Base-by-base conservation (phyloP, 192 early-diverging fungal genomes). In the Coemansia sp. region DNA sequence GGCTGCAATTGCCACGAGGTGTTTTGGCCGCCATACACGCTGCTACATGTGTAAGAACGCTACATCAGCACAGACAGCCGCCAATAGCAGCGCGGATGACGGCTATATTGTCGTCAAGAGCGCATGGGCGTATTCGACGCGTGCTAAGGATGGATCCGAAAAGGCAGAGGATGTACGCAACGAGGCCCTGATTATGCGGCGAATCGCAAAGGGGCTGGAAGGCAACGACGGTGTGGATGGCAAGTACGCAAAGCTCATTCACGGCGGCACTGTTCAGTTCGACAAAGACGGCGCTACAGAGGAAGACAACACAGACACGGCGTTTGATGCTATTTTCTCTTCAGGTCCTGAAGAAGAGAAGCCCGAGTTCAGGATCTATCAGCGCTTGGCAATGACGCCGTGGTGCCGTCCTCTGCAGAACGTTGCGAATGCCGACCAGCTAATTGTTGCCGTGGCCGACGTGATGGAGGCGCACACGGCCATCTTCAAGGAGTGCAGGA, bases 371-470 rank as follows among this genome's bases (percentile, higher is more conserved):
- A 42, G 53, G 13, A 22, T 33, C 2, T 40, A 64, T 31, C 45
- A 17, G 54, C 62, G 52, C 14, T 22, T 67, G 0, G 57, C 44
- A 8, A 55, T 55, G 38, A 31, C 20, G 2, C 57, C 50, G 4
- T 17, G 20, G 1, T 47, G 57, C 13, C 13, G 23, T 13, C 57
- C 57, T 2, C 25, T 68, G 17, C 31, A 28, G 7, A 20, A 34
- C 4, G 53, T 56, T 11, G 7, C 1, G 0, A 53, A 33, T 1
- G 36, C 28, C 11, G 41, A 68, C 27, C 59, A 69, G 55, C 53
- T 62, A 9, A 64, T 74, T 13, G 25, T 65, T 40, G 61, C 59
- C 9, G 37, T 57, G 0, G 56, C 65, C n/a, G 72, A 74, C 30
- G 61, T 36, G 20, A 74, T 68, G 72, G 22, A 29, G 6, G 50